Evolutionary conservation across 305 asterid genomes (phyloP).

Genomic region (Solanum hybrid): DNA sequence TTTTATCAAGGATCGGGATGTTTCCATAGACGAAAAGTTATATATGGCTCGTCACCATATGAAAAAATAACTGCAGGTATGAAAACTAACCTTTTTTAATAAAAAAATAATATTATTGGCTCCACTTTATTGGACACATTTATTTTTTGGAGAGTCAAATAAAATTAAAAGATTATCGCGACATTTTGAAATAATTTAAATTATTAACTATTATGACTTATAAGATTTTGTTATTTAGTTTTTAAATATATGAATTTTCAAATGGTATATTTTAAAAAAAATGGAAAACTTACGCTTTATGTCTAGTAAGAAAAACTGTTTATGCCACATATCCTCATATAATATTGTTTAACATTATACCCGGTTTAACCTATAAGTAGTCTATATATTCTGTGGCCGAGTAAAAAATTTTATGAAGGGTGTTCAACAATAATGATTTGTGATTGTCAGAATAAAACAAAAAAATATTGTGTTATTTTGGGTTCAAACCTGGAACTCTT

Average conservation of each 20-base stretch:
- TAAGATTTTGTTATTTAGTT: neutral
- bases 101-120: no score
- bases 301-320: neutral
- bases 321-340: neutral
- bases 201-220: neutral
- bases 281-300: neutral
- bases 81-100: neutral
- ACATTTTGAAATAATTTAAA: neutral
- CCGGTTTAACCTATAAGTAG: no score
- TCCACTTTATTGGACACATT: neutral
- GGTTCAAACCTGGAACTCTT: no score
- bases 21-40: constrained; percentile 27
- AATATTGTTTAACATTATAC: no score
- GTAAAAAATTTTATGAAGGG: no score
- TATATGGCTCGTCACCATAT: constrained; percentile 24
- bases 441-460: no score
- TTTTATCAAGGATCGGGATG: constrained; percentile 30
- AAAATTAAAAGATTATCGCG: neutral
- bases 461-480: no score
- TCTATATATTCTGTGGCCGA: no score
- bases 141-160: neutral
- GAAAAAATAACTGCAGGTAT: constrained; percentile 12
- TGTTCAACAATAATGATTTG: no score
- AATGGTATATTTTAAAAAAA: neutral
- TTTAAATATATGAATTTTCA: neutral